Evolutionary conservation across 2,329 filamentous ascomycete genomes (phyloP).

Genomic region (Penicillium vulpinum): DNA sequence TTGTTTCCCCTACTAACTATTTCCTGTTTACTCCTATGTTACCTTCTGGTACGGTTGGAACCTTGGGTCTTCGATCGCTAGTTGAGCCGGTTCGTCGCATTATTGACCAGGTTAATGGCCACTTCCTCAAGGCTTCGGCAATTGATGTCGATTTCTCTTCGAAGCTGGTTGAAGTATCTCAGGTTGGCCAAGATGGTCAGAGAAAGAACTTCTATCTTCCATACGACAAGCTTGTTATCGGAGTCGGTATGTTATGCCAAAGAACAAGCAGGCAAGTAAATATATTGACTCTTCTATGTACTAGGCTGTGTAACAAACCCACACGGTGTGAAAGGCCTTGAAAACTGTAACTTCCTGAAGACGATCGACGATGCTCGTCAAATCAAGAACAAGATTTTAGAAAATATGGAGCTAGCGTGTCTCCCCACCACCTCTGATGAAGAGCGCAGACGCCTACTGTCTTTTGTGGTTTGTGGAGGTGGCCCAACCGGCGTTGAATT

Average conservation of each 20-base stretch:
- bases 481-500: slow-evolving; percentile 98
- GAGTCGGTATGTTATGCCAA: slow-evolving; percentile 60
- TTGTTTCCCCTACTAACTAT: slow-evolving; percentile 92
- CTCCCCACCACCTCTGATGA: slow-evolving; percentile 89
- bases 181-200: slow-evolving; percentile 69
- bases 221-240: slow-evolving; percentile 94
- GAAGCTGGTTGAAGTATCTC: slow-evolving; percentile 84
- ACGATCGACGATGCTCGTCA: slow-evolving; percentile 87
- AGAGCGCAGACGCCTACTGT: slow-evolving; percentile 81
- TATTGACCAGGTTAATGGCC: slow-evolving; percentile 72
- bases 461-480: slow-evolving; percentile 93
- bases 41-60: slow-evolving; percentile 94
- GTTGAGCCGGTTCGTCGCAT: slow-evolving; percentile 92
- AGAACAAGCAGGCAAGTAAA: neutral
- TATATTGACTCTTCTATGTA: slow-evolving; percentile 8
- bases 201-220: slow-evolving; percentile 85
- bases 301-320: slow-evolving; percentile 82
- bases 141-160: slow-evolving; percentile 89
- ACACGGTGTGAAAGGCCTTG: slow-evolving; percentile 91
- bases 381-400: slow-evolving; percentile 84
- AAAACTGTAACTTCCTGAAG: slow-evolving; percentile 93
- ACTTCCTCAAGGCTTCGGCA: slow-evolving; percentile 85
- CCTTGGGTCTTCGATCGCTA: slow-evolving; percentile 82
- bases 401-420: slow-evolving; percentile 86
- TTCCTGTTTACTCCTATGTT: slow-evolving; percentile 99